These are phyloP conservation scores for Ampelomyces quisqualis DNA, from an alignment of 2,329 filamentous ascomycete genomes.

Conservation along the genomic window DNA sequence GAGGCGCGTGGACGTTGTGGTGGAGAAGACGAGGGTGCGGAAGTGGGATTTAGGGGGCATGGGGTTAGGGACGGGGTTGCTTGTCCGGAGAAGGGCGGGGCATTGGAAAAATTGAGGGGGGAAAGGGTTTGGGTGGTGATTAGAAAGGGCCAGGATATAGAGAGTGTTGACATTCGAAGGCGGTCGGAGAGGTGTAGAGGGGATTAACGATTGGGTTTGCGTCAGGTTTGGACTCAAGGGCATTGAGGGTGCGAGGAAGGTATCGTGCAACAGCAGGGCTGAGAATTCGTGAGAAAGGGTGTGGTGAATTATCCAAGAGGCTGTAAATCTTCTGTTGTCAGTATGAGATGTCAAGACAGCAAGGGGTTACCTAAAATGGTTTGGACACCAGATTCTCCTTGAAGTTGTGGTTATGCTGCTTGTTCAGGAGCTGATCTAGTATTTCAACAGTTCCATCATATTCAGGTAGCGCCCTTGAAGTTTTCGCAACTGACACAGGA, in stretches of 20 bases:
- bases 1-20: slow-evolving; percentile 30
- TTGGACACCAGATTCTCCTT: slow-evolving; percentile 24
- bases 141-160: slow-evolving; percentile 44
- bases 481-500: slow-evolving; percentile 39
- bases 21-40: slow-evolving; percentile 38
- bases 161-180: slow-evolving; percentile 46
- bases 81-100: slow-evolving; percentile 25
- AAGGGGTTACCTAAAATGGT: slow-evolving; percentile 53
- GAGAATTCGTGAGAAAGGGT: slow-evolving; percentile 51
- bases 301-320: slow-evolving; percentile 52
- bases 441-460: slow-evolving; percentile 41
- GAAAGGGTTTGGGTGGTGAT: slow-evolving; percentile 31
- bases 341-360: slow-evolving; percentile 26
- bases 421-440: slow-evolving; percentile 45
- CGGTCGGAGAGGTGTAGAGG: slow-evolving; percentile 32
- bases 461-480: slow-evolving; percentile 16
- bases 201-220: slow-evolving; percentile 14
- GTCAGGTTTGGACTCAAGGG: neutral
- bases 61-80: slow-evolving; percentile 16
- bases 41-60: slow-evolving; percentile 21
- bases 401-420: slow-evolving; percentile 47
- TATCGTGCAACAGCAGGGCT: slow-evolving; percentile 49
- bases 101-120: slow-evolving; percentile 29
- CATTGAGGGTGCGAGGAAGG: slow-evolving; percentile 44
- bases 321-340: slow-evolving; percentile 41